These are phyloP conservation scores for Globisporangium emineosum DNA, from an alignment of 352 stramenopile species.

Conservation along the genomic window DNA sequence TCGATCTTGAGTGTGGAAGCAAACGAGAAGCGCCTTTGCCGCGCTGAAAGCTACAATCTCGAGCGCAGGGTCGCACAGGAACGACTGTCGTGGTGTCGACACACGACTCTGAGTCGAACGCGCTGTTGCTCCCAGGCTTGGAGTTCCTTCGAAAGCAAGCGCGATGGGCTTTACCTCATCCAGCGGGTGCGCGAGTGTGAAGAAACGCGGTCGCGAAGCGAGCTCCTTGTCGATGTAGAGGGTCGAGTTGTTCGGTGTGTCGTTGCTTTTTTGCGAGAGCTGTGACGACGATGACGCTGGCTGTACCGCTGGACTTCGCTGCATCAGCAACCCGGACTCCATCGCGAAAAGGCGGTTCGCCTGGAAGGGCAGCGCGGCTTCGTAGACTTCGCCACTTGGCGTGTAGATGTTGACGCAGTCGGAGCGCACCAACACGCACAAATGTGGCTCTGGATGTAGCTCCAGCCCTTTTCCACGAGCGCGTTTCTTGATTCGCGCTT, in stretches of 20 bases:
- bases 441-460: constrained; percentile 20
- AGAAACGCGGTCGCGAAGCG: constrained; percentile 47
- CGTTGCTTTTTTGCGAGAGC: not conserved
- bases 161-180: constrained; percentile 76
- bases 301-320: constrained; percentile 41
- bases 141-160: not conserved
- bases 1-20: constrained; percentile 44
- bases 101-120: not conserved
- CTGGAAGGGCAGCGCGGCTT: constrained; percentile 74
- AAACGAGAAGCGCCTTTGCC: constrained; percentile 36
- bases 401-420: constrained; percentile 73
- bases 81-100: not conserved
- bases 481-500: not conserved
- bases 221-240: constrained; percentile 15
- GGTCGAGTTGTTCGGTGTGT: constrained; percentile 10
- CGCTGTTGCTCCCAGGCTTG: not conserved
- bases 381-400: constrained; percentile 59
- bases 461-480: constrained; percentile 16
- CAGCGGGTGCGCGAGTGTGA: constrained; percentile 69
- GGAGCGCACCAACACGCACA: constrained; percentile 64
- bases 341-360: constrained; percentile 55
- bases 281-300: constrained; percentile 8
- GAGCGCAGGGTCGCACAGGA: constrained; percentile 53
- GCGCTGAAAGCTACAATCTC: constrained; percentile 42
- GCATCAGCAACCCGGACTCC: constrained; percentile 48